Evolutionary conservation across 805 yeast species (phyloP).

Genomic region (Geotrichum ghanense): DNA sequence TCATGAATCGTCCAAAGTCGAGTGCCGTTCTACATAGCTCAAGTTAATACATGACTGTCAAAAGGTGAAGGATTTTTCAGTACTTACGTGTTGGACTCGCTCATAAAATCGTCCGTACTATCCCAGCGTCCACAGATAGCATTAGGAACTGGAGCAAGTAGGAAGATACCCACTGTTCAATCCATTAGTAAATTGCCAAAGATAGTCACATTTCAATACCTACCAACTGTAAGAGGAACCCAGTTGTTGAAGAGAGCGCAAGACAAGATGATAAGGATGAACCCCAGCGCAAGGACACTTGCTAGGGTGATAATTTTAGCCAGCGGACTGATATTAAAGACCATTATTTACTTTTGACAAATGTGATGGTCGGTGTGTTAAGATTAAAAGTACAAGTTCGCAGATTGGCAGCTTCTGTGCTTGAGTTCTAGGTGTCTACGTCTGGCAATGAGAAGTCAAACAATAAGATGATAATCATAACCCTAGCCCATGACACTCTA

Average conservation of each 20-base stretch:
- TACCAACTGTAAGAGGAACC: constrained; percentile 71
- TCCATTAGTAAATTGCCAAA: background rate
- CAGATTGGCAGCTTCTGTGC: too few relatives aligned
- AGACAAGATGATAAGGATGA: constrained; percentile 74
- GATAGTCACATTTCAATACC: constrained; percentile 16
- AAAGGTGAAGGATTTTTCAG: background rate
- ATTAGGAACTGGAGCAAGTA: constrained; percentile 64
- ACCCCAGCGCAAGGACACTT: constrained; percentile 76
- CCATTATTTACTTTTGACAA: constrained; percentile 9
- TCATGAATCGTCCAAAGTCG: constrained; percentile 68
- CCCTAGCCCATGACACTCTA: background rate
- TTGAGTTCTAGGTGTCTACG: too few relatives aligned
- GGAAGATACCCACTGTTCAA: constrained; percentile 41
- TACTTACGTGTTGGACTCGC: constrained; percentile 35
- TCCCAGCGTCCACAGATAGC: constrained; percentile 40
- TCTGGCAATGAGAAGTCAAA: too few relatives aligned
- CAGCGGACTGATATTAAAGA: constrained; percentile 40
- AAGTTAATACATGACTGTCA: constrained; percentile 1
- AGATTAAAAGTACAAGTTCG: too few relatives aligned
- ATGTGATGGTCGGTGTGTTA: too few relatives aligned
- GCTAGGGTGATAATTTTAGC: constrained; percentile 70
- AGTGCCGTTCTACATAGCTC: constrained; percentile 33
- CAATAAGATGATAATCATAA: background rate
- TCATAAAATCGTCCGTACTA: constrained; percentile 49
- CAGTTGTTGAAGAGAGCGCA: constrained; percentile 84